These are phyloP conservation scores for Otatea glauca DNA, from an alignment of 176 grass and related monocot genomes.

Conservation along the genomic window DNA sequence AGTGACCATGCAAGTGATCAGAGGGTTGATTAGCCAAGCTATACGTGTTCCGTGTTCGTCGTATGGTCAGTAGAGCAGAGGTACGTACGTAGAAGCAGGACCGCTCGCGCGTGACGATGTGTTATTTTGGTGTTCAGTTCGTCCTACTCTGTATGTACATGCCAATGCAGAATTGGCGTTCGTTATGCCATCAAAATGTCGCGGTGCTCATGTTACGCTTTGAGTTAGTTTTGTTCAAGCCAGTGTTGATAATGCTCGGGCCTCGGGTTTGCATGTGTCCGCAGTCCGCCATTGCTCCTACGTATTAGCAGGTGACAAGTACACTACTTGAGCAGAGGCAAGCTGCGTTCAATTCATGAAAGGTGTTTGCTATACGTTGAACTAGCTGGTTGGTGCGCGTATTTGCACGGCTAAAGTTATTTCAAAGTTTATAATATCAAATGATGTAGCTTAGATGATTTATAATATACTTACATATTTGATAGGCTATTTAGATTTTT, in stretches of 20 bases:
- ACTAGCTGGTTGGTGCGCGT: too few species aligned
- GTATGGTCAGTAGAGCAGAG: not conserved
- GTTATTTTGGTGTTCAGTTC: not conserved
- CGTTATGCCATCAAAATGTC: not conserved
- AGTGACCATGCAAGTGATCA: constrained; percentile 1
- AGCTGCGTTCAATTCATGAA: too few species aligned
- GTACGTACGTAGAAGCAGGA: constrained; percentile 7
- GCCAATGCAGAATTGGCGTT: constrained; percentile 32
- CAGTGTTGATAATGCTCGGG: too few species aligned
- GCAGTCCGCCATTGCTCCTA: not conserved
- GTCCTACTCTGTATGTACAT: constrained; percentile 24
- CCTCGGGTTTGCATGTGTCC: not conserved
- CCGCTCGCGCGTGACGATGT: not conserved
- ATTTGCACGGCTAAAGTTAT: too few species aligned
- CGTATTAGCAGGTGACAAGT: not conserved
- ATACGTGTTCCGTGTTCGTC: not conserved
- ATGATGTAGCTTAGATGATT: too few species aligned
- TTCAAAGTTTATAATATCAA: too few species aligned
- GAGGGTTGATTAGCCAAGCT: not conserved
- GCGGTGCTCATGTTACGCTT: not conserved
- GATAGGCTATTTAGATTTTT: too few species aligned
- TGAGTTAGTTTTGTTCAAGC: not conserved
- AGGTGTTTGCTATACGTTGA: too few species aligned
- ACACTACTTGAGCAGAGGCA: too few species aligned
- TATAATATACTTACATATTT: too few species aligned